Conservation (phyloP, 1,284 basidiomycete species). For the Grifola frondosa region DNA sequence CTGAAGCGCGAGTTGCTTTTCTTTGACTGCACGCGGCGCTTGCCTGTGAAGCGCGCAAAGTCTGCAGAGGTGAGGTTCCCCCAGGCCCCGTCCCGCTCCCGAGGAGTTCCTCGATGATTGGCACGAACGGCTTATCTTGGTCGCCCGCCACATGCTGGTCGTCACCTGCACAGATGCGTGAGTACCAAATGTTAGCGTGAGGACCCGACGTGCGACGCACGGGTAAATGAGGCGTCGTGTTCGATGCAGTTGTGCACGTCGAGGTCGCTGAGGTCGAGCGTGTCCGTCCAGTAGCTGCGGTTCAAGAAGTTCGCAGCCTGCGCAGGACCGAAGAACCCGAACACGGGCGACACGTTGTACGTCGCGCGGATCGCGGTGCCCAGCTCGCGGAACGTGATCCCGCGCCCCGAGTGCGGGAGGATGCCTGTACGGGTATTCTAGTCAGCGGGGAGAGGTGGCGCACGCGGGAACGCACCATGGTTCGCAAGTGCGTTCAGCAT, state of each 20-base stretch:
- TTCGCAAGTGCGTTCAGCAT: constrained; percentile 73
- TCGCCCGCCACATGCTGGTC: constrained; percentile 50
- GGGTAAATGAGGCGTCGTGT: constrained; percentile 71
- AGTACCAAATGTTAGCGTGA: background rate
- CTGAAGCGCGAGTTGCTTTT: constrained; percentile 55
- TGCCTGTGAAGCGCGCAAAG: constrained; percentile 51
- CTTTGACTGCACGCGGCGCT: constrained; percentile 55
- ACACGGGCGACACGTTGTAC: constrained; percentile 69
- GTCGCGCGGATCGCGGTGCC: constrained; percentile 45
- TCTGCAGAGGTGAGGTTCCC: constrained; percentile 54
- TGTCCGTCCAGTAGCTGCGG: constrained; percentile 54
- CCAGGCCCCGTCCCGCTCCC: constrained; percentile 50
- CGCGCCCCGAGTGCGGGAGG: constrained; percentile 61
- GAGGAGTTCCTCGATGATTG: constrained; percentile 57
- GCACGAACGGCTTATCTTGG: constrained; percentile 49
- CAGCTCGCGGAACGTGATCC: constrained; percentile 65
- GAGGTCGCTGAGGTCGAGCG: constrained; percentile 63
- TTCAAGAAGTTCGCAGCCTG: constrained; percentile 57
- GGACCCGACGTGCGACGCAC: constrained; percentile 36
- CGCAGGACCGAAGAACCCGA: constrained; percentile 63
- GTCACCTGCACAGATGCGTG: constrained; percentile 43
- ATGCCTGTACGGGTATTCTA: constrained; percentile 47
- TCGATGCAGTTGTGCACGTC: constrained; percentile 76
- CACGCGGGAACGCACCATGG: constrained; percentile 47
- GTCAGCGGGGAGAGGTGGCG: background rate